A percentile compares a stretch with the other conserved stretches of the same genome.
These are phyloP conservation scores for Colletotrichum tropicicola DNA, from an alignment of 2,329 filamentous ascomycete species.

Conservation along the genomic window DNA sequence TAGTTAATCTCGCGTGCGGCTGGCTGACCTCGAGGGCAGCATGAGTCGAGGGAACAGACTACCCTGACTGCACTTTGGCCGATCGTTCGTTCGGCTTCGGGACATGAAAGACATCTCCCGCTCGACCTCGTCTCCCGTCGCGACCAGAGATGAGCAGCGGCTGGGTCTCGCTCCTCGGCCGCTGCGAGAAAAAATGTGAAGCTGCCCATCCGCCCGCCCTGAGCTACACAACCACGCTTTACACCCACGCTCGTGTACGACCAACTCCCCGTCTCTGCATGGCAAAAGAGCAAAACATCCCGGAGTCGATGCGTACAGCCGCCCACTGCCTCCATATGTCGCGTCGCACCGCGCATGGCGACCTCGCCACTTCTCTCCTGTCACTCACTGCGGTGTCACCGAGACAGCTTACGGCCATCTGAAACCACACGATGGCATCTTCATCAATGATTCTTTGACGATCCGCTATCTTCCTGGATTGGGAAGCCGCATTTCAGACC, in stretches of 20 bases:
- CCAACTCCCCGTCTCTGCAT: constrained; percentile 37
- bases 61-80: not conserved
- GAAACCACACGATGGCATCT: constrained; percentile 36
- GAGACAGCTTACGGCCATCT: constrained; percentile 40
- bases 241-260: constrained; percentile 43
- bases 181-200: constrained; percentile 6
- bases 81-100: not conserved
- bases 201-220: constrained; percentile 7
- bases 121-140: not conserved
- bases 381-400: constrained; percentile 44
- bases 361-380: constrained; percentile 37
- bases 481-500: constrained; percentile 16
- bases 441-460: constrained; percentile 18
- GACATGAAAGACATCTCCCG: not conserved
- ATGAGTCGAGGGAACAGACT: not conserved
- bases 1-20: not conserved
- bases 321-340: constrained; percentile 33
- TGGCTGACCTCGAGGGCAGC: not conserved
- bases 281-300: constrained; percentile 39
- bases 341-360: constrained; percentile 34
- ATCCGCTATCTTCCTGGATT: not conserved
- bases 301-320: constrained; percentile 47
- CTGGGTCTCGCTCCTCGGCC: constrained; percentile 24
- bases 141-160: constrained; percentile 31
- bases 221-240: constrained; percentile 32